A percentile compares a stretch with the other conserved stretches of the same genome.
Evolutionary conservation across 257 asterid species (phyloP).

Genomic region (Phtheirospermum japonicum): DNA sequence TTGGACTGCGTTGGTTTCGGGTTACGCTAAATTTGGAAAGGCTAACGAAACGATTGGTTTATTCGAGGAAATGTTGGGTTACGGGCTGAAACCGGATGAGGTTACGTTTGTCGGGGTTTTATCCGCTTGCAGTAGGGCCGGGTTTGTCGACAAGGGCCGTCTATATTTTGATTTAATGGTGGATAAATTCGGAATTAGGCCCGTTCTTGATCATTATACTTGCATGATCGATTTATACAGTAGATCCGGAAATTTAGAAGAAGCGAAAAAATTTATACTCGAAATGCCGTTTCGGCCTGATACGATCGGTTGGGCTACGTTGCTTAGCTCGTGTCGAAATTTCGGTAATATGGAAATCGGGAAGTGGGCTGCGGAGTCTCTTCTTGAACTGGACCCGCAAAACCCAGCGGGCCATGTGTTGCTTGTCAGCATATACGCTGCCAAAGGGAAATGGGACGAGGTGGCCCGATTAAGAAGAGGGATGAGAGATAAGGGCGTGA

Average conservation of each 20-base stretch:
- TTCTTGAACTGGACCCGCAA: constrained; percentile 60
- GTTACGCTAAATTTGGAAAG: constrained; percentile 86
- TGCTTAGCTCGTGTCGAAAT: constrained; percentile 70
- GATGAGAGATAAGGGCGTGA: constrained; percentile 64
- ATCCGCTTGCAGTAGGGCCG: constrained; percentile 88
- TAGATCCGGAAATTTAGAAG: constrained; percentile 73
- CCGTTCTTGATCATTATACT: constrained; percentile 55
- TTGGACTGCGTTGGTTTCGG: constrained; percentile 85
- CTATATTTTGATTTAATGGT: constrained; percentile 65
- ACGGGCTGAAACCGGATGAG: constrained; percentile 67
- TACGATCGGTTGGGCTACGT: constrained; percentile 61
- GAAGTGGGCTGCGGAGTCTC: constrained; percentile 71
- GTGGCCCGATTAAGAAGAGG: constrained; percentile 56
- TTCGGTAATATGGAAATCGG: constrained; percentile 62
- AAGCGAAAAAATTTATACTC: constrained; percentile 69
- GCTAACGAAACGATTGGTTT: constrained; percentile 64
- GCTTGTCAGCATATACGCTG: constrained; percentile 62
- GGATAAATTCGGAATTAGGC: constrained; percentile 48
- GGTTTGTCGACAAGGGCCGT: constrained; percentile 66
- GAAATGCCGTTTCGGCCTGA: constrained; percentile 68
- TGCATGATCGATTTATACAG: constrained; percentile 77
- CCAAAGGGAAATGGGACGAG: constrained; percentile 62
- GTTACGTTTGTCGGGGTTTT: constrained; percentile 80
- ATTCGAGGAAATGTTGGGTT: constrained; percentile 69
- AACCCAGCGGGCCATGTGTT: constrained; percentile 61